A percentile compares a stretch with the other conserved stretches of the same genome.
phyloP scores from a whole-genome alignment of 139 green algal genomes.

The Micromonas pusilla region DNA sequence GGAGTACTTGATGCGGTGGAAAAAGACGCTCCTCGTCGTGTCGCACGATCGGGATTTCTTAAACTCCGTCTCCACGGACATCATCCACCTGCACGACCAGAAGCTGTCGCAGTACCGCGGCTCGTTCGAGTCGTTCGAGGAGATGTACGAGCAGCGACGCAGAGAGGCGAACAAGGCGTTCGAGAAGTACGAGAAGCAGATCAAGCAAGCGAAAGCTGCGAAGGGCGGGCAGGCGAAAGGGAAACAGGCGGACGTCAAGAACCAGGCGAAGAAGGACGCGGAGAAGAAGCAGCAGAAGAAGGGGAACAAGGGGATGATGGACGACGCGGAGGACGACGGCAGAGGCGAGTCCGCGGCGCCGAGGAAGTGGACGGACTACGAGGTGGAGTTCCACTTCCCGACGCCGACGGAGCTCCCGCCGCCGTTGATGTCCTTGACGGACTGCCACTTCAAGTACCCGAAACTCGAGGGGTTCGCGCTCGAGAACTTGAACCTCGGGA shows the following conservation, averaged over 20 bases:
- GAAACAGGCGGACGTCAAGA: constrained; percentile 31
- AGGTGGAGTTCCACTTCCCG: constrained; percentile 91
- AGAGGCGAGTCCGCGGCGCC: constrained; percentile 34
- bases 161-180: constrained; percentile 82
- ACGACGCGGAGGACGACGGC: constrained; percentile 53
- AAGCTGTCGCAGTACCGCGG: constrained; percentile 87
- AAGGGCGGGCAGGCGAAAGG: constrained; percentile 36
- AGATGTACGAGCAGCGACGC: constrained; percentile 98
- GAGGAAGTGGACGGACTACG: constrained; percentile 78
- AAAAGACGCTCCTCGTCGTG: constrained; percentile 99
- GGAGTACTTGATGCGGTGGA: constrained; percentile 89
- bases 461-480: constrained; percentile 55
- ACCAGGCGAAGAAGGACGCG: constrained; percentile 34
- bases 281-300: constrained; percentile 33
- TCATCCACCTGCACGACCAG: constrained; percentile 98
- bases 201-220: constrained; percentile 54
- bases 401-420: constrained; percentile 81
- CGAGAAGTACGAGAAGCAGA: constrained; percentile 89
- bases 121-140: constrained; percentile 92
- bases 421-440: constrained; percentile 70
- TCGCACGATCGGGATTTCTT: constrained; percentile 98
- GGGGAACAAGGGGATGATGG: constrained; percentile 17
- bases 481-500: constrained; percentile 87
- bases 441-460: constrained; percentile 95
- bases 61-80: constrained; percentile 96